These are phyloP conservation scores for Salix koriyanagi DNA, from an alignment of 345 rosid genomes.

Conservation along the genomic window DNA sequence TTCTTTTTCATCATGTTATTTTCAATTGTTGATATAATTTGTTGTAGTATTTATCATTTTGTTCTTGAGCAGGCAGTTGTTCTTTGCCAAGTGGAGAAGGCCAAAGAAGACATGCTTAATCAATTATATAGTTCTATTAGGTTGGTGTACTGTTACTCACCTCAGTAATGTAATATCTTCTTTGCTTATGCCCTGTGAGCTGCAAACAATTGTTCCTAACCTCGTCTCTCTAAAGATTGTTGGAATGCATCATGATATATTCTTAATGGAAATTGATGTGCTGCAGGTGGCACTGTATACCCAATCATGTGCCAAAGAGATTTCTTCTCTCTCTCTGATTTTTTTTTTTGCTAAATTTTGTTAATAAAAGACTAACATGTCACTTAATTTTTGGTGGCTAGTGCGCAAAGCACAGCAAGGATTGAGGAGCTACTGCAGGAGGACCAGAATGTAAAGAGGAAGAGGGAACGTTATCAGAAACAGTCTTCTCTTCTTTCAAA, in stretches of 20 bases:
- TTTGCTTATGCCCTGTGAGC: not conserved
- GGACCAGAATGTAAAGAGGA: slow-evolving; percentile 77
- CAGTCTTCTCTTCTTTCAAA: slow-evolving; percentile 81
- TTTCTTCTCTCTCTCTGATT: not conserved
- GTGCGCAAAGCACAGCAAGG: slow-evolving; percentile 69
- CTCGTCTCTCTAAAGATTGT: not conserved
- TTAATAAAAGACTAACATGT: not conserved
- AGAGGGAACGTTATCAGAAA: slow-evolving; percentile 74
- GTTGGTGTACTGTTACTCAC: slow-evolving; percentile 28
- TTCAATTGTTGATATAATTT: not conserved
- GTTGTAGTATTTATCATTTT: slow-evolving; percentile 9
- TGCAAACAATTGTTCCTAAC: not conserved
- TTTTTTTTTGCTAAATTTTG: not conserved
- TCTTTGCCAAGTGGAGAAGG: slow-evolving; percentile 99
- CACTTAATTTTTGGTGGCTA: slow-evolving; percentile 17
- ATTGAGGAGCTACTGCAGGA: slow-evolving; percentile 89
- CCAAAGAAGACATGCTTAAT: slow-evolving; percentile 97
- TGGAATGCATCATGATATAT: not conserved
- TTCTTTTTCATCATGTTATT: slow-evolving; percentile 1
- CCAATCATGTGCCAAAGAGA: not conserved
- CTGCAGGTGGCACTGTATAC: not conserved
- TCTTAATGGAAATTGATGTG: not conserved
- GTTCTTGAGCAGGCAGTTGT: slow-evolving; percentile 76
- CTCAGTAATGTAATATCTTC: not conserved
- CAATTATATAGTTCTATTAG: slow-evolving; percentile 87